A percentile compares a stretch with the other conserved stretches of the same genome.
phyloP scores from a whole-genome alignment of 768 basidiomycete genomes.

The Boletus subcaerulescens region DNA sequence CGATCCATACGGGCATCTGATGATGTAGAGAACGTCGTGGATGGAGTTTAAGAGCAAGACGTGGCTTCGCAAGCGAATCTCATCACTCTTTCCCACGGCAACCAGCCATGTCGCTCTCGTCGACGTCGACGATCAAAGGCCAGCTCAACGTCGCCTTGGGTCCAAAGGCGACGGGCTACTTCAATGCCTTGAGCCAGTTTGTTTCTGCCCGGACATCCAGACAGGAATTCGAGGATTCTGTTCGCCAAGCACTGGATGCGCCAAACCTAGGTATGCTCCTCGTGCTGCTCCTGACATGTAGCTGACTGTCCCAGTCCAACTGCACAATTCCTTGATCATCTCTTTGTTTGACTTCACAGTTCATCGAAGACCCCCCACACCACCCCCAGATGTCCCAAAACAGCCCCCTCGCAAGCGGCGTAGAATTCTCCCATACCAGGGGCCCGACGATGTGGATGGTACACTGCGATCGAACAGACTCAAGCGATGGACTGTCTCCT shows the following conservation, averaged over 20 bases:
- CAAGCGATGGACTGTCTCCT: constrained; percentile 70
- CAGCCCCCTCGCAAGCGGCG: constrained; percentile 66
- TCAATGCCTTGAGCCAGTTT: constrained; percentile 61
- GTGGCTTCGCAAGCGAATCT: no score
- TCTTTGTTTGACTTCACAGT: constrained; percentile 79
- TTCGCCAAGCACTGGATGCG: constrained; percentile 59
- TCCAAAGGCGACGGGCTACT: constrained; percentile 57
- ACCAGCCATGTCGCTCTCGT: constrained; percentile 64
- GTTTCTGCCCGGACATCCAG: constrained; percentile 68
- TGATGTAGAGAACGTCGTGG: constrained; percentile 3
- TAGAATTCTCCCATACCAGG: constrained; percentile 69
- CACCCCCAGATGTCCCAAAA: constrained; percentile 60
- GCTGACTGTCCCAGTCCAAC: constrained; percentile 51
- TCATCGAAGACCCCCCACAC: constrained; percentile 64
- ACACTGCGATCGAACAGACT: constrained; percentile 60
- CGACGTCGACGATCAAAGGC: constrained; percentile 68
- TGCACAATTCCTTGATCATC: constrained; percentile 82
- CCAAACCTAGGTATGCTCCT: constrained; percentile 45
- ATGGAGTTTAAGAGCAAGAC: background rate
- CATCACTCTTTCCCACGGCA: constrained; percentile 17
- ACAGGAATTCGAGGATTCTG: constrained; percentile 70
- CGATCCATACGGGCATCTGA: constrained; percentile 41
- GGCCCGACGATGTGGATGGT: constrained; percentile 54
- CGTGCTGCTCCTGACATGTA: background rate
- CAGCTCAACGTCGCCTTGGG: constrained; percentile 66